Percentiles rank a stretch among this genome's conserved stretches.
Conservation (phyloP, 2,329 filamentous ascomycete genomes). For the Cercospora zeae-maydis region DNA sequence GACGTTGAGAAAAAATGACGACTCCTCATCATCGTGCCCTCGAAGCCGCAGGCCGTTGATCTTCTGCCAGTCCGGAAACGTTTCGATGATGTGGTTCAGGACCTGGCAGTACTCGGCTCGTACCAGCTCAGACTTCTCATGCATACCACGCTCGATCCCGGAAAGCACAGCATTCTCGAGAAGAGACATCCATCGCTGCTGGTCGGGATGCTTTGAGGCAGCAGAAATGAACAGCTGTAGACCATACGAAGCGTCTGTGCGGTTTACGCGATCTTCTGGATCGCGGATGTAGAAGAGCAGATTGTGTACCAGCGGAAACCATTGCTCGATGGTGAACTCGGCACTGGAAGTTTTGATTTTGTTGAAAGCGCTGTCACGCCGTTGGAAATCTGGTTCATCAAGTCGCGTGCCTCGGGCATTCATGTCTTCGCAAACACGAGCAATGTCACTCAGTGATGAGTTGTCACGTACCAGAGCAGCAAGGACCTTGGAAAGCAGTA, state of each 20-base stretch:
- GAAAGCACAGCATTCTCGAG: slow-evolving; percentile 66
- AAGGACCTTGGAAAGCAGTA: slow-evolving; percentile 70
- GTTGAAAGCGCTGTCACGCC: slow-evolving; percentile 72
- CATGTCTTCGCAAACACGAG: slow-evolving; percentile 69
- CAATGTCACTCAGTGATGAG: slow-evolving; percentile 58
- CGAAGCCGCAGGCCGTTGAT: slow-evolving; percentile 71
- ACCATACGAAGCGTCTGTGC: slow-evolving; percentile 76
- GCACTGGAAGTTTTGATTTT: slow-evolving; percentile 64
- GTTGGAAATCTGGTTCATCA: slow-evolving; percentile 85
- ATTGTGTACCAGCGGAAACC: slow-evolving; percentile 85
- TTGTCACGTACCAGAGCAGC: slow-evolving; percentile 66
- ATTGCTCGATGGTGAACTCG: slow-evolving; percentile 66
- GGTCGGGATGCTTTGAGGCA: slow-evolving; percentile 50
- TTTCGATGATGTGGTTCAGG: slow-evolving; percentile 71
- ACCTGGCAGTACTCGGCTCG: slow-evolving; percentile 77
- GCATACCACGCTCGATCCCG: slow-evolving; percentile 72
- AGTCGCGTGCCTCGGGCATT: slow-evolving; percentile 75
- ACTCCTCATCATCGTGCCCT: slow-evolving; percentile 68
- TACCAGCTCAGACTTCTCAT: slow-evolving; percentile 68
- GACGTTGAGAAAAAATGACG: slow-evolving; percentile 89
- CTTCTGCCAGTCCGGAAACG: slow-evolving; percentile 65
- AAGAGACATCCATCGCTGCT: slow-evolving; percentile 51
- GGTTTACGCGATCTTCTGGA: slow-evolving; percentile 81
- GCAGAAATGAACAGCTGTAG: slow-evolving; percentile 72
- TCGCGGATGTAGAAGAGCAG: slow-evolving; percentile 82